Evolutionary conservation across 805 yeast species (phyloP), one percentile per base, ranked within the genome.

Genomic region (Barnettozyma botsteinii): DNA sequence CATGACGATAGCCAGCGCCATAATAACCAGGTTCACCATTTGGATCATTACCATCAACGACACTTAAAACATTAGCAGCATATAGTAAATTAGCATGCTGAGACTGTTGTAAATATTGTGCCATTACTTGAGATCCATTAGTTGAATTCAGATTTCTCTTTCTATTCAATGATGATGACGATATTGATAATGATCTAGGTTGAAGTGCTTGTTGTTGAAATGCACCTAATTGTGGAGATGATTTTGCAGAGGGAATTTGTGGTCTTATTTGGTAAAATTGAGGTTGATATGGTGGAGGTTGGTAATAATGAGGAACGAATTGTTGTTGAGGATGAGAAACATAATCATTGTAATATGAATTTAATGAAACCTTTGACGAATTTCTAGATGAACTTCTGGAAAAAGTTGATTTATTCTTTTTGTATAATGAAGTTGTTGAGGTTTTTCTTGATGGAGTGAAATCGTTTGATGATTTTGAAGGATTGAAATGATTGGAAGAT

Each of bases 91-190:
- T 70, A 10, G 81, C 81, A 44, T 77, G 81, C 50, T 79, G 85
- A 6, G 81, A 66, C 55, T 78, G 83, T n/a, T 85, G 84, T 49
- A 82, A 65, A 54, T 81, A 82, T 53, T 81, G 87, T 0, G 86
- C 81, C 86, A 82, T 80, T 11, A 82, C 85, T 50, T 79, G 83
- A 0, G 85, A 77, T 3, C 88, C 87, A 7, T 81, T 69, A 10
- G 55, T 52, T 10, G 49, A 32, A 8, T 35, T 42, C 15, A 32
- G 34, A 18, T 19, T 10, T 32, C 29, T 34, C 13, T 18, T 23
- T 22, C 30, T 29, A 19, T 33, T 31, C 17, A 31, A 31, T 12
- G 33, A 31, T 5, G 24, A 9, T 18, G 24, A 13, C 4, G 33
- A 31, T 20, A 19, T 6, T n/a, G n/a, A n/a, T n/a, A n/a, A n/a